phyloP scores from a whole-genome alignment of 139 green algal species.

The Auxenochlorella pyrenoidosa region DNA sequence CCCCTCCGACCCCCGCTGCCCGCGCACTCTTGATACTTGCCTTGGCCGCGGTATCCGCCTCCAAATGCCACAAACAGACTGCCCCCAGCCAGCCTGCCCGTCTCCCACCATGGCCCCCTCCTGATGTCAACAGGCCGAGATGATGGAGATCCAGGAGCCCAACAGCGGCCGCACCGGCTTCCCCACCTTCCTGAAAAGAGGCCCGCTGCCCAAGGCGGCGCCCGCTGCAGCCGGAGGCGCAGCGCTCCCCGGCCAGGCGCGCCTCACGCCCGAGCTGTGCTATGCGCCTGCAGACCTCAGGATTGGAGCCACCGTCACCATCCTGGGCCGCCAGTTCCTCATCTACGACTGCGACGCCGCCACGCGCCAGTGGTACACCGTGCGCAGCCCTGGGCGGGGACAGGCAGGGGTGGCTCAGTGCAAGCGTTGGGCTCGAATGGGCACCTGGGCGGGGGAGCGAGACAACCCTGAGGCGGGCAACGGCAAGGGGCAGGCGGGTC shows the following conservation, averaged over 20 bases:
- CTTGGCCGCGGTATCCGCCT: no score
- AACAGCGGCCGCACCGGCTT: conserved; percentile 89
- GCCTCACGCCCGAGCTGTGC: conserved; percentile 56
- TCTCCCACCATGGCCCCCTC: no score
- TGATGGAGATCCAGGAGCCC: conserved; percentile 85
- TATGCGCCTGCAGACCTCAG: conserved; percentile 81
- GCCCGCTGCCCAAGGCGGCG: conserved; percentile 74
- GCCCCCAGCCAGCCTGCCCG: no score
- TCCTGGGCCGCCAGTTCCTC: conserved; percentile 85
- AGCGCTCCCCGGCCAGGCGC: conserved; percentile 3
- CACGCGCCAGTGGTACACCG: conserved; percentile 82
- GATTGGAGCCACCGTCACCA: conserved; percentile 72
- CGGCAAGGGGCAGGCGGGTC: no score
- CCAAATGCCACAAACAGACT: no score
- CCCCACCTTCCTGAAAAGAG: conserved; percentile 86
- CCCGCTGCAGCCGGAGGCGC: neutral
- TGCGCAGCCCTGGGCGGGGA: neutral
- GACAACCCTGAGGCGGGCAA: no score
- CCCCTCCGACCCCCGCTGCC: neutral
- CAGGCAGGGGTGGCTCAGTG: neutral
- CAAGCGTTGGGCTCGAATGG: neutral
- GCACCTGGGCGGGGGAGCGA: no score
- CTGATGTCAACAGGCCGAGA: conserved; percentile 89
- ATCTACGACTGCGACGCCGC: conserved; percentile 90
- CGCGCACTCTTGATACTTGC: no score